phyloP scores from a whole-genome alignment of 148 eudicot genomes.

The Silene conica region DNA sequence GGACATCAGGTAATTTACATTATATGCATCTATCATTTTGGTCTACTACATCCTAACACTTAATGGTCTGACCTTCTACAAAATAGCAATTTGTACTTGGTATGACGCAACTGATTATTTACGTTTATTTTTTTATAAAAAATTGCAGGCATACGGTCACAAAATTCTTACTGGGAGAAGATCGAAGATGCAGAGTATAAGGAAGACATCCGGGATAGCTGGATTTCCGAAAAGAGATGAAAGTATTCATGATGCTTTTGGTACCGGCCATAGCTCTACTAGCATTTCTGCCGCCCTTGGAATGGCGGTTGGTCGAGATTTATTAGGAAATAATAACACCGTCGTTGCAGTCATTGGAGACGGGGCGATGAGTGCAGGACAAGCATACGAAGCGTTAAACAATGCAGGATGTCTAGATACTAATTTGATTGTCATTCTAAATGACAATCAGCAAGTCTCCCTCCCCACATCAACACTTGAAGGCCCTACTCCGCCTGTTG shows the following conservation, averaged over 20 bases:
- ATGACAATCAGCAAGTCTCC: conserved; percentile 74
- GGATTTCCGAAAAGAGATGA: conserved; percentile 84
- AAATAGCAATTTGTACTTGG: too few relatives aligned
- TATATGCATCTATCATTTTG: too few relatives aligned
- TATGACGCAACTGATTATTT: too few relatives aligned
- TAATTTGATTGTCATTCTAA: conserved; percentile 63
- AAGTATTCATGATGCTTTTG: conserved; percentile 73
- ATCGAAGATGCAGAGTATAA: conserved; percentile 67
- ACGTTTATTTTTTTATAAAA: too few relatives aligned
- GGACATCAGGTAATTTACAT: conserved; percentile 64
- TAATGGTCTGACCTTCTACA: too few relatives aligned
- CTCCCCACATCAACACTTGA: conserved; percentile 74
- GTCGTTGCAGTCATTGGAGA: conserved; percentile 74
- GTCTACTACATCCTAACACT: too few relatives aligned
- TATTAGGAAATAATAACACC: conserved; percentile 51
- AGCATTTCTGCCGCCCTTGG: conserved; percentile 90
- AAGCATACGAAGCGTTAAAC: conserved; percentile 79
- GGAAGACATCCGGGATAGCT: conserved; percentile 71
- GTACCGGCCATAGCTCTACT: conserved; percentile 83
- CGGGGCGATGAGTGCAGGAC: conserved; percentile 90
- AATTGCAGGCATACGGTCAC: conserved; percentile 69
- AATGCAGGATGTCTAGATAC: conserved; percentile 69
- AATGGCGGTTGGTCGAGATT: conserved; percentile 77
- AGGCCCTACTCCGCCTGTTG: conserved; percentile 76
- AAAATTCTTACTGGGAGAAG: conserved; percentile 81